Evolutionary conservation across 2,329 filamentous ascomycete genomes (phyloP), one percentile per base, ranked within the genome.

Genomic region (Trichothecium sympodiale): DNA sequence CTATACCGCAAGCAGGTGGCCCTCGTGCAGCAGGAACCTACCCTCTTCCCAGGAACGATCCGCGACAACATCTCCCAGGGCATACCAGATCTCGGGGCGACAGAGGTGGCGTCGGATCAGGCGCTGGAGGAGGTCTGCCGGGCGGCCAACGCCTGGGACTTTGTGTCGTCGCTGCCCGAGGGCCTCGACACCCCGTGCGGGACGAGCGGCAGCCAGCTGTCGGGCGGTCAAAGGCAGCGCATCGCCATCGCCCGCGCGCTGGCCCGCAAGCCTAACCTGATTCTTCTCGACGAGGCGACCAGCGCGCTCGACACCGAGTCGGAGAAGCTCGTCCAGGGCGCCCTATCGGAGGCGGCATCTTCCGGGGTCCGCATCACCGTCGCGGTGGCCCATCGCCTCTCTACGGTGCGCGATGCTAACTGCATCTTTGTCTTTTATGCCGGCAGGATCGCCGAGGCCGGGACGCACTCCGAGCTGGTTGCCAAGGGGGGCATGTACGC

Each of bases 241-340:
- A 66, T 82, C 17, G 77, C 78, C 9, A 83, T 84, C 40, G 80
- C 80, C 0, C 65, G 80, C 23, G 75, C 74, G n/a, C 77, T 84
- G 25, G 34, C 27, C 17, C 94, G 94, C 57, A 75, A 93, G 42
- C 89, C 89, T 0, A 85, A 94, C 56, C 93, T 96, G 42, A 66
- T 96, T 27, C 89, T 96, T 39, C 73, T 95, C 1, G 88, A 96
- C 53, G 89, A 96, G 66, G 82, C 88, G 12, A 39, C 37, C 17
- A 39, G 37, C 18, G 37, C 37, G 9, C 29, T 39, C 8, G 37
- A 39, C 20, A 87, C 89, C n/a, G 88, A 94, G 57, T 91, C 83
- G 1, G 88, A 96, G 57, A 94, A 86, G 1, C 72, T 94, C 2
- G 88, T 96, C 41, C 94, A 96, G 56, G 76, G 80, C 45, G 88